A percentile compares a stretch with the other conserved stretches of the same genome.
These are phyloP conservation scores for Tylopilus sp. DNA, from an alignment of 768 basidiomycete species.

Conservation along the genomic window DNA sequence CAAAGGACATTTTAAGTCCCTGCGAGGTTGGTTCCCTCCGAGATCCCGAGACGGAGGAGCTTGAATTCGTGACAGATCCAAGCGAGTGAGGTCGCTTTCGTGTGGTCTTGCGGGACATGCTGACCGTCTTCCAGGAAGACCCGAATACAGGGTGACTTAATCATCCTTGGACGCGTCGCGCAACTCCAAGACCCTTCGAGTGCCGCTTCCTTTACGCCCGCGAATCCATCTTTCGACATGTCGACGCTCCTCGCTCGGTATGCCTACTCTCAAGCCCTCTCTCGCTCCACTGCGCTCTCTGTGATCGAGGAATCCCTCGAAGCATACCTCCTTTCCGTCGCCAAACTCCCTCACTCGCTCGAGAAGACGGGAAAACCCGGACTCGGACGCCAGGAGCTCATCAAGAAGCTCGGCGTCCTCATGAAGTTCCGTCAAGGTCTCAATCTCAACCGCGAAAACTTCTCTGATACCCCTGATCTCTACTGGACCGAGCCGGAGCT, in stretches of 20 bases:
- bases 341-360: slow-evolving; percentile 71
- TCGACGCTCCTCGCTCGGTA: slow-evolving; percentile 84
- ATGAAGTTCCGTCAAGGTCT: slow-evolving; percentile 91
- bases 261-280: slow-evolving; percentile 87
- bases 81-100: slow-evolving; percentile 58
- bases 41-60: slow-evolving; percentile 80
- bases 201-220: slow-evolving; percentile 42
- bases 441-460: slow-evolving; percentile 87
- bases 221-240: slow-evolving; percentile 54
- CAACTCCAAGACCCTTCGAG: slow-evolving; percentile 53
- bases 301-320: slow-evolving; percentile 85
- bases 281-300: slow-evolving; percentile 84
- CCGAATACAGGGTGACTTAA: slow-evolving; percentile 86
- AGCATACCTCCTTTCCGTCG: slow-evolving; percentile 78
- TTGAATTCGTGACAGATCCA: slow-evolving; percentile 91
- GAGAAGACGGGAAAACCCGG: slow-evolving; percentile 82
- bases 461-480: slow-evolving; percentile 85
- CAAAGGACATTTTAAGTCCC: slow-evolving; percentile 54
- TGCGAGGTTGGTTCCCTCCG: slow-evolving; percentile 63
- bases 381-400: slow-evolving; percentile 74
- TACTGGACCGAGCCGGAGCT: slow-evolving; percentile 94
- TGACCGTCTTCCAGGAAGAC: slow-evolving; percentile 55
- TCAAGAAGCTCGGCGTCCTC: slow-evolving; percentile 88
- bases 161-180: slow-evolving; percentile 75
- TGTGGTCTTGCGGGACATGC: not conserved